A percentile compares a stretch with the other conserved stretches of the same genome.
Conservation (phyloP, 805 yeast species). For the Ogataea minuta region DNA sequence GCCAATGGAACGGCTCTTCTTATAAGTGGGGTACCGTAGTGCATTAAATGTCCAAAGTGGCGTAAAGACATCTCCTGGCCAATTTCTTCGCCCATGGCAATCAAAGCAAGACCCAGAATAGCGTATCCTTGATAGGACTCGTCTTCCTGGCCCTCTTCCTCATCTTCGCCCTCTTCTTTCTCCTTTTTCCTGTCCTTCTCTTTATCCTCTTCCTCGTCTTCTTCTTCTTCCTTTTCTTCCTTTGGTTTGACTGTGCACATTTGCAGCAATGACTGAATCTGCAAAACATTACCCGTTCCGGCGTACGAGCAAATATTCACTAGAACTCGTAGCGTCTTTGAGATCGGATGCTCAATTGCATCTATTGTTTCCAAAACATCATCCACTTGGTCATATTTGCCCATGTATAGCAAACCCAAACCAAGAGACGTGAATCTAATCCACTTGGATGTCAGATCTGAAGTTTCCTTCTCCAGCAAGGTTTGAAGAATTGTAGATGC, state of each 20-base stretch:
- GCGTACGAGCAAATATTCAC: slow-evolving; percentile 93
- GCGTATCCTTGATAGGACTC: slow-evolving; percentile 79
- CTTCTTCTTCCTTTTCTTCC: slow-evolving; percentile 56
- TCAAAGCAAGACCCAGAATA: slow-evolving; percentile 88
- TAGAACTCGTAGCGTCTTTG: slow-evolving; percentile 82
- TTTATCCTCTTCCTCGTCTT: slow-evolving; percentile 47
- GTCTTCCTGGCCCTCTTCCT: slow-evolving; percentile 42
- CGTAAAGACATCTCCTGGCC: slow-evolving; percentile 97
- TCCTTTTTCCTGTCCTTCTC: slow-evolving; percentile 27
- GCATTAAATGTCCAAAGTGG: slow-evolving; percentile 97
- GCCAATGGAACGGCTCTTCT: slow-evolving; percentile 96
- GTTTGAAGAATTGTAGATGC: slow-evolving; percentile 91
- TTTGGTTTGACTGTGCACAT: slow-evolving; percentile 76
- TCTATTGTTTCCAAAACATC: slow-evolving; percentile 91
- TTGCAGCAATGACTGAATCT: slow-evolving; percentile 86
- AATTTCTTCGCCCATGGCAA: slow-evolving; percentile 96
- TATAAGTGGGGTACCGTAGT: slow-evolving; percentile 89
- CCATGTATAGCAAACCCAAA: slow-evolving; percentile 86
- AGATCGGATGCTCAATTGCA: slow-evolving; percentile 94
- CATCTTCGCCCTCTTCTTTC: slow-evolving; percentile 32
- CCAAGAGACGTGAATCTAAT: slow-evolving; percentile 89
- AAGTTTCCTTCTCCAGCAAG: slow-evolving; percentile 76
- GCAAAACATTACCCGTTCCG: slow-evolving; percentile 95
- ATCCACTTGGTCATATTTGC: slow-evolving; percentile 89
- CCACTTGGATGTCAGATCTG: slow-evolving; percentile 82